Conservation (phyloP, 2,329 filamentous ascomycete genomes). For the Penicillium verrucosum region DNA sequence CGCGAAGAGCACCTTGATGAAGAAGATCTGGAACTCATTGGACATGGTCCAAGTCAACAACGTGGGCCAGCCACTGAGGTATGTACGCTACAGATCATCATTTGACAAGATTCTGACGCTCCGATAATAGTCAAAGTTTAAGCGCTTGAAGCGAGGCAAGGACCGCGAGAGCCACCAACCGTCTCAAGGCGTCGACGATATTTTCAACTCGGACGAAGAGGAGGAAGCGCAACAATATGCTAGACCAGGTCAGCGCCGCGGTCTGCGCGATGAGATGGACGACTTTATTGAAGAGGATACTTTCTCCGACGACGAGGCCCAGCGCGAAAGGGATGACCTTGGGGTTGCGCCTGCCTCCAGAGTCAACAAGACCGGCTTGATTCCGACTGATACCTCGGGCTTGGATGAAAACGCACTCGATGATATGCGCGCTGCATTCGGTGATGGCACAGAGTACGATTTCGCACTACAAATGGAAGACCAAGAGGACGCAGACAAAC, state of each 20-base stretch:
- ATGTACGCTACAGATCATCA: constrained; percentile 30
- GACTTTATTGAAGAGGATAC: constrained; percentile 98
- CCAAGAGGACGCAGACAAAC: constrained; percentile 72
- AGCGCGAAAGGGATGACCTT: constrained; percentile 75
- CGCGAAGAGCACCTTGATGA: constrained; percentile 83
- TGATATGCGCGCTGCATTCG: constrained; percentile 95
- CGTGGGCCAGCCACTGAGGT: constrained; percentile 68
- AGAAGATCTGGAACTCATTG: constrained; percentile 93
- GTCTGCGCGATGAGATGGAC: constrained; percentile 74
- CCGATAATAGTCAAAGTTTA: constrained; percentile 77
- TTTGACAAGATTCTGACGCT: constrained; percentile 10
- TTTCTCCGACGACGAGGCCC: constrained; percentile 76
- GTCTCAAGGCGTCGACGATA: constrained; percentile 76
- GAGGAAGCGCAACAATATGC: constrained; percentile 57
- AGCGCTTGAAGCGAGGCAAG: constrained; percentile 89
- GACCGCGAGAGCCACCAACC: constrained; percentile 57
- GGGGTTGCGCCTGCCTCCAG: constrained; percentile 81
- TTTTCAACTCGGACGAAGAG: constrained; percentile 94
- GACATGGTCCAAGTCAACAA: constrained; percentile 69
- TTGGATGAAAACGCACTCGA: constrained; percentile 90
- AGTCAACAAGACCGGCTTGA: constrained; percentile 63
- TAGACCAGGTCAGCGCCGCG: constrained; percentile 51
- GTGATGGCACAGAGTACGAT: constrained; percentile 90
- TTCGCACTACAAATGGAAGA: constrained; percentile 91
- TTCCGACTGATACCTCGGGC: constrained; percentile 73